phyloP scores from a whole-genome alignment of 306 rosid genomes.

The Trifolium fragiferum region DNA sequence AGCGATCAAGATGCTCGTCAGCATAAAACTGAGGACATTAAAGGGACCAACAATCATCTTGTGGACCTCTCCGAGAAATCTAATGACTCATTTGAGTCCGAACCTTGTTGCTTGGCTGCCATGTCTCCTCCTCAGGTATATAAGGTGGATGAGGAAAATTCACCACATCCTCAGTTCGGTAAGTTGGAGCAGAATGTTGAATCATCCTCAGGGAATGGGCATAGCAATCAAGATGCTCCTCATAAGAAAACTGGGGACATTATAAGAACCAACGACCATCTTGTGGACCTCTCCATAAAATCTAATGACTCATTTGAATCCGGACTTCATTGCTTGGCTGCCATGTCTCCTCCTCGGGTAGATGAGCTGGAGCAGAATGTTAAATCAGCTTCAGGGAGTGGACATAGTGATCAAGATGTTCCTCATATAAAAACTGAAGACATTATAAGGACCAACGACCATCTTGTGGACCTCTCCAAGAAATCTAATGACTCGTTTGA shows the following conservation, averaged over 20 bases:
- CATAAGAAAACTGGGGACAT: conserved; percentile 41
- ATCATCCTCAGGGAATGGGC: conserved; percentile 42
- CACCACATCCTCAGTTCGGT: conserved; percentile 36
- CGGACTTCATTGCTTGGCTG: conserved; percentile 40
- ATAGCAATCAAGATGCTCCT: conserved; percentile 45
- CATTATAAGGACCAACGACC: conserved; percentile 51
- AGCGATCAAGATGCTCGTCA: conserved; percentile 45
- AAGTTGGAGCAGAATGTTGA: conserved; percentile 39
- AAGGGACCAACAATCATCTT: conserved; percentile 51
- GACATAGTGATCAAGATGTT: conserved; percentile 42
- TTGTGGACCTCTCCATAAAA: conserved; percentile 50
- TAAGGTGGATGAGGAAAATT: conserved; percentile 46
- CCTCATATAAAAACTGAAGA: conserved; percentile 51
- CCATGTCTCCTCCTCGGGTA: conserved; percentile 41
- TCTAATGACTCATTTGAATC: conserved; percentile 49
- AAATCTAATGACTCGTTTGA: conserved; percentile 51
- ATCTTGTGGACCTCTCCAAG: conserved; percentile 30
- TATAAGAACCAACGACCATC: conserved; percentile 54
- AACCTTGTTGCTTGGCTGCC: conserved; percentile 41
- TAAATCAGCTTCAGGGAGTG: conserved; percentile 41
- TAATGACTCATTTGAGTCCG: conserved; percentile 47
- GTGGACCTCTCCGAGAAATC: conserved; percentile 54
- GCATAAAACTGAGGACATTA: conserved; percentile 50
- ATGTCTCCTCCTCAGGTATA: conserved; percentile 39
- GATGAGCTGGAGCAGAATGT: conserved; percentile 36